phyloP scores from a whole-genome alignment of 441 rosid genomes.

The Populus hybrid region DNA sequence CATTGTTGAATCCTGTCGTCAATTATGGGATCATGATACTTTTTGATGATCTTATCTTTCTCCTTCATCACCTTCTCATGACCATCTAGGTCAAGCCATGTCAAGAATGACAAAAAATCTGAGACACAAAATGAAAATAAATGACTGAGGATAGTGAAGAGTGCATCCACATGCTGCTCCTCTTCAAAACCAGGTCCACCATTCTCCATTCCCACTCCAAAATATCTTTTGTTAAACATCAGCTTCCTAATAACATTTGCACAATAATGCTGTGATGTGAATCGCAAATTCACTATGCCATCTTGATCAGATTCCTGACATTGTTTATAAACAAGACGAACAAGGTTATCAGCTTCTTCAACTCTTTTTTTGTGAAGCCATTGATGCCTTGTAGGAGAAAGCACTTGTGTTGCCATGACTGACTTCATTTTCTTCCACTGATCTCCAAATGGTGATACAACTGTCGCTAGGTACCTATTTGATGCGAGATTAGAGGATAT shows the following conservation, averaged over 20 bases:
- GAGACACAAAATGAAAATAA: conserved; percentile 46
- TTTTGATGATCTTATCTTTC: conserved; percentile 23
- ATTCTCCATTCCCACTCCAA: conserved; percentile 36
- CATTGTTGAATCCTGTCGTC: conserved; percentile 46
- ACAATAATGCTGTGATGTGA: conserved; percentile 32
- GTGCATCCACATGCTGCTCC: conserved; percentile 42
- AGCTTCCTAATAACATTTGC: conserved; percentile 46
- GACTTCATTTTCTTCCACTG: conserved; percentile 67
- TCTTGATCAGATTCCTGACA: conserved; percentile 15
- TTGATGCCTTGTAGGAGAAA: conserved; percentile 27
- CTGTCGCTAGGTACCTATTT: conserved; percentile 27
- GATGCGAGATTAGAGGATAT: conserved; percentile 15
- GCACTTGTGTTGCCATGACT: conserved; percentile 32
- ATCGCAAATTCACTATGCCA: conserved; percentile 32
- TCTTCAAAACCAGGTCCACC: conserved; percentile 50
- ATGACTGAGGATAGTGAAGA: conserved; percentile 34
- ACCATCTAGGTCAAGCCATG: conserved; percentile 52
- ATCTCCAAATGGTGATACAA: conserved; percentile 30
- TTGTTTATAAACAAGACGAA: conserved; percentile 31
- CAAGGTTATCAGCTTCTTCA: conserved; percentile 52
- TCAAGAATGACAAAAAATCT: conserved; percentile 49
- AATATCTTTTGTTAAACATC: conserved; percentile 40
- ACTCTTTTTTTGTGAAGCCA: conserved; percentile 27
- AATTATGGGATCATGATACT: conserved; percentile 49
- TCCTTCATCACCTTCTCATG: conserved; percentile 41